A percentile compares a stretch with the other conserved stretches of the same genome.
Evolutionary conservation across 2,329 filamentous ascomycete genomes (phyloP).

Genomic region (Lizonia empirigonia): DNA sequence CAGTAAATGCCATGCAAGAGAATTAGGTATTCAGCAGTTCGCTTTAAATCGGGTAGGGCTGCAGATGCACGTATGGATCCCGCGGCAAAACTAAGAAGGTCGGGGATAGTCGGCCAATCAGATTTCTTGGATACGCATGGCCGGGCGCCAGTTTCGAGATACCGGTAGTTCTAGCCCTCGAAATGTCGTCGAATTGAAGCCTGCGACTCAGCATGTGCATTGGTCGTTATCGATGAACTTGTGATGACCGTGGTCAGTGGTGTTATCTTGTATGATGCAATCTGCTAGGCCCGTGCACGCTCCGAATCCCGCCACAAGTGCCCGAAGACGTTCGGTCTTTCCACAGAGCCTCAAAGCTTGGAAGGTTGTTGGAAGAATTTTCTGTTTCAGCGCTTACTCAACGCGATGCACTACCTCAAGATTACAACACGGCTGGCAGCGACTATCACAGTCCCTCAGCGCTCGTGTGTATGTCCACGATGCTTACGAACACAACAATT

Average conservation of each 20-base stretch:
- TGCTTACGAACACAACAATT: too few relatives aligned
- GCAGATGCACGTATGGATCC: constrained; percentile 1
- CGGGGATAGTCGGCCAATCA: constrained; percentile 17
- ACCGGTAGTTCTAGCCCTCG: constrained; percentile 10
- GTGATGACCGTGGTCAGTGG: not conserved
- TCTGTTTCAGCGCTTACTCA: not conserved
- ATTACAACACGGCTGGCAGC: too few relatives aligned
- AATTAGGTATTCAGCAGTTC: constrained; percentile 1
- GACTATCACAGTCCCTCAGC: too few relatives aligned
- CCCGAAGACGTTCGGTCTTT: not conserved
- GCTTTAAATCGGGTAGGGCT: not conserved
- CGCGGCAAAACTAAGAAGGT: not conserved
- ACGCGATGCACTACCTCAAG: too few relatives aligned
- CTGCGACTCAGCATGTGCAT: not conserved
- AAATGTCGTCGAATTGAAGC: not conserved
- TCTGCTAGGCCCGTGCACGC: not conserved
- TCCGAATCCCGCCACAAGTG: not conserved
- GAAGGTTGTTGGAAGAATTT: constrained; percentile 5
- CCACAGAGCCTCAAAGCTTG: not conserved
- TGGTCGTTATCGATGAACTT: constrained; percentile 1
- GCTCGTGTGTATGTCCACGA: too few relatives aligned
- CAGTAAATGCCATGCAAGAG: not conserved
- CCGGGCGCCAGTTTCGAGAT: not conserved
- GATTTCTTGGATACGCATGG: not conserved
- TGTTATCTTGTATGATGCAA: constrained; percentile 7